phyloP scores from a whole-genome alignment of 2,329 filamentous ascomycete species.

The Arthrobotrys musiformis region DNA sequence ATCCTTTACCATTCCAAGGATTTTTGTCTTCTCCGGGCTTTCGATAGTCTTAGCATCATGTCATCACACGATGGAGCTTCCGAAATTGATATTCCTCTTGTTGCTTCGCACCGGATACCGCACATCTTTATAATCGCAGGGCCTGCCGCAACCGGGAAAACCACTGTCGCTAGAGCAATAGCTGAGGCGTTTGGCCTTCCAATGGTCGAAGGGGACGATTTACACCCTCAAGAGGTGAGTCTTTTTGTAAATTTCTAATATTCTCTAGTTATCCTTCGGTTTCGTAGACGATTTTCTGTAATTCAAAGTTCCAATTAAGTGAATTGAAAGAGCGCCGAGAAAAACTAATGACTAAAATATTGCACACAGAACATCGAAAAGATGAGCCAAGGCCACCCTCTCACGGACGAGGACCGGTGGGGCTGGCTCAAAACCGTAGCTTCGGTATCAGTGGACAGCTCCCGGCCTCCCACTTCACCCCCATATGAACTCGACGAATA shows the following conservation, averaged over 20 bases:
- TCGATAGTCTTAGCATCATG: neutral
- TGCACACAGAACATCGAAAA: conserved; percentile 79
- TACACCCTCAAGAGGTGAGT: conserved; percentile 46
- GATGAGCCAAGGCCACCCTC: conserved; percentile 83
- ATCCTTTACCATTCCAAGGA: neutral
- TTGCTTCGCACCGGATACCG: conserved; percentile 6
- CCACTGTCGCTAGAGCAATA: conserved; percentile 50
- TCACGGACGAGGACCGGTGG: conserved; percentile 95
- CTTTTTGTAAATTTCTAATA: neutral
- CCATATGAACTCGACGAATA: conserved; percentile 68
- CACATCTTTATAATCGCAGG: conserved; percentile 51
- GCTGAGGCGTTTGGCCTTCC: conserved; percentile 37
- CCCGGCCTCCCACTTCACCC: conserved; percentile 21
- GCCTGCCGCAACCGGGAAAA: conserved; percentile 46
- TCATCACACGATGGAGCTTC: neutral
- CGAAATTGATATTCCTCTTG: neutral
- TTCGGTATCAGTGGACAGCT: conserved; percentile 64
- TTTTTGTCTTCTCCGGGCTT: neutral
- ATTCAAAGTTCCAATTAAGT: neutral
- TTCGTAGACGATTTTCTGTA: neutral
- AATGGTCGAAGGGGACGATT: conserved; percentile 55
- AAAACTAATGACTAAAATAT: neutral
- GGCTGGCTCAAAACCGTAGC: conserved; percentile 89
- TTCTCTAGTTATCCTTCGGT: neutral
- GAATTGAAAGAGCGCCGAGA: too few species aligned